These are phyloP conservation scores for Kluyveromyces dobzhanskii DNA, from an alignment of 805 yeast species.

Conservation along the genomic window DNA sequence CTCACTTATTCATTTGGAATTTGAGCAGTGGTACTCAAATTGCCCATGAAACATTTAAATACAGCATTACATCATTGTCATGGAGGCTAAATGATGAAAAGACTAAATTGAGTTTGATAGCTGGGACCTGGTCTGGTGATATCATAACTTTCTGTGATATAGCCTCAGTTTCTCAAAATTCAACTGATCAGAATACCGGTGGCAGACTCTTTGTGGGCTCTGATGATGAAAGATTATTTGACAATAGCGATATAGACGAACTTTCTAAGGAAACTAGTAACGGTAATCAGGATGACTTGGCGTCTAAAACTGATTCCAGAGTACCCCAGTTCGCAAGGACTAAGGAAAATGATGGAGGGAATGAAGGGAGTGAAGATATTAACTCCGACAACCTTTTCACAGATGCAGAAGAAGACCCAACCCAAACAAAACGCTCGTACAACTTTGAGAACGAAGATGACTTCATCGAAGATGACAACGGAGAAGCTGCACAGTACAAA, in stretches of 20 bases:
- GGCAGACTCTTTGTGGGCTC: conserved; percentile 24
- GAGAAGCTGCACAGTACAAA: conserved; percentile 36
- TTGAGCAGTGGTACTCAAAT: conserved; percentile 27
- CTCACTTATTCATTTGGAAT: conserved; percentile 50
- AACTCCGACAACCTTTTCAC: conserved; percentile 17
- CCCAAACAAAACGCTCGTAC: conserved; percentile 13
- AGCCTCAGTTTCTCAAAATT: not conserved
- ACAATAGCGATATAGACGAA: conserved; percentile 17
- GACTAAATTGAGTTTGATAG: conserved; percentile 20
- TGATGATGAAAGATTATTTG: conserved; percentile 20
- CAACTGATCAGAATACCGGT: not conserved
- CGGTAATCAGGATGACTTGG: conserved; percentile 4
- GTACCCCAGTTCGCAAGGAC: not conserved
- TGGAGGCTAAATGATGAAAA: conserved; percentile 28
- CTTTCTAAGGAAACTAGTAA: conserved; percentile 14
- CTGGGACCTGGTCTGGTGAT: conserved; percentile 36
- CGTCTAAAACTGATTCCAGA: not conserved
- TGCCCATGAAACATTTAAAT: conserved; percentile 20
- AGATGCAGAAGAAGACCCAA: conserved; percentile 21
- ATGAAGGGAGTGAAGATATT: conserved; percentile 14
- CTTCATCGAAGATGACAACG: conserved; percentile 59
- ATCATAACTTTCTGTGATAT: conserved; percentile 25
- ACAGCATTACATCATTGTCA: conserved; percentile 25
- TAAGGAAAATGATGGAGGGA: conserved; percentile 21
- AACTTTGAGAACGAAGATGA: conserved; percentile 40